Evolutionary conservation across 2,329 filamentous ascomycete species (phyloP).

Genomic region (Aspergillus ibericus): DNA sequence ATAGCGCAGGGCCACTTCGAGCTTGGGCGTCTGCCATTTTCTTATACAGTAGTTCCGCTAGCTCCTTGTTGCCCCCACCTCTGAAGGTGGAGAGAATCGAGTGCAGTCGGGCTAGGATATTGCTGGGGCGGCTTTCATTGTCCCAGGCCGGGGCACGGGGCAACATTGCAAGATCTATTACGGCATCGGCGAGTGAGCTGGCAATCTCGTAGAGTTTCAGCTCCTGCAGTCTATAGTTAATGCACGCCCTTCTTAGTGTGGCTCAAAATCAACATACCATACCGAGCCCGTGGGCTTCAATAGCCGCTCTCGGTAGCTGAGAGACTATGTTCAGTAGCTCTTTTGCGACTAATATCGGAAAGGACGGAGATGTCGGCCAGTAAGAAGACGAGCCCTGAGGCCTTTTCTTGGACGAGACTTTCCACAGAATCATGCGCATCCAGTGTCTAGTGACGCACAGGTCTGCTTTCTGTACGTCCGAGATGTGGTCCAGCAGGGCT

Average conservation of each 20-base stretch:
- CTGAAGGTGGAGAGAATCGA: slow-evolving; percentile 24
- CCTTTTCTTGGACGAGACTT: slow-evolving; percentile 37
- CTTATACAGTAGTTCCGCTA: slow-evolving; percentile 23
- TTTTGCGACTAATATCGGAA: slow-evolving; percentile 47
- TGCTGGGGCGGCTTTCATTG: slow-evolving; percentile 22
- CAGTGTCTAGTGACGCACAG: slow-evolving; percentile 53
- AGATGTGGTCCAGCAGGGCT: slow-evolving; percentile 42
- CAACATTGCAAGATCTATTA: slow-evolving; percentile 20
- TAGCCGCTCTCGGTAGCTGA: slow-evolving; percentile 47
- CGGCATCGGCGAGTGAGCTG: slow-evolving; percentile 26
- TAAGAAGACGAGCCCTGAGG: slow-evolving; percentile 23
- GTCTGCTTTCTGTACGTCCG: slow-evolving; percentile 52
- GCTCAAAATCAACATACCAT: slow-evolving; percentile 27
- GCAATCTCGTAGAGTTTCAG: slow-evolving; percentile 29
- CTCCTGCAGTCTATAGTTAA: slow-evolving; percentile 22
- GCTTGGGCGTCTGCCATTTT: slow-evolving; percentile 26
- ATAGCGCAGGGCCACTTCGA: slow-evolving; percentile 4
- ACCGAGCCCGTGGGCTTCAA: slow-evolving; percentile 53
- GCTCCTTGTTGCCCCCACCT: slow-evolving; percentile 21
- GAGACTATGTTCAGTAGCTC: slow-evolving; percentile 49
- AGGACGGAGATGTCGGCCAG: slow-evolving; percentile 6
- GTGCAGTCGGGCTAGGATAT: slow-evolving; percentile 22
- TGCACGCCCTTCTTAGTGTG: neutral
- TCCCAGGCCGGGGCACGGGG: slow-evolving; percentile 15
- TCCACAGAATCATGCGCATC: slow-evolving; percentile 54